phyloP scores from a whole-genome alignment of 352 stramenopile genomes.

The Globisporangium heterothallicum region DNA sequence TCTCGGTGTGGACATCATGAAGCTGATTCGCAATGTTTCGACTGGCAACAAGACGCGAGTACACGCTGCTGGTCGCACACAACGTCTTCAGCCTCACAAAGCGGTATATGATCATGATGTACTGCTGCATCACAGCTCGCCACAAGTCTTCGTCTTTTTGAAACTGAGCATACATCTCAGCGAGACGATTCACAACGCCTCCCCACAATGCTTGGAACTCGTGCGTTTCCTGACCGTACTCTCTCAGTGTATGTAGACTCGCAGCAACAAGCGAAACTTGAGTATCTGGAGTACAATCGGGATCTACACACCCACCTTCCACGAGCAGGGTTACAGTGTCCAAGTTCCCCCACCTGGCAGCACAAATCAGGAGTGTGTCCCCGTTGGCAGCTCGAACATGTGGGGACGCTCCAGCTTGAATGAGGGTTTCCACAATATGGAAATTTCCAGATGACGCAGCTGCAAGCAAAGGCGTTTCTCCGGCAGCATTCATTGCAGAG shows the following conservation, averaged over 20 bases:
- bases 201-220: constrained; percentile 2
- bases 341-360: not conserved
- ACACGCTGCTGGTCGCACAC: constrained; percentile 1
- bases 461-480: constrained; percentile 17
- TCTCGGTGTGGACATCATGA: constrained; percentile 1
- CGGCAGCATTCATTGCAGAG: constrained; percentile 38
- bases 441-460: constrained; percentile 24
- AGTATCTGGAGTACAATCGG: no score
- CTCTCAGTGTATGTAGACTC: not conserved
- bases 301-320: no score
- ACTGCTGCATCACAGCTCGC: not conserved
- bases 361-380: not conserved
- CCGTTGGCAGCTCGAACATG: constrained; percentile 6
- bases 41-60: not conserved
- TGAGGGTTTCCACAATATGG: not conserved
- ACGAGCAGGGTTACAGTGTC: not conserved
- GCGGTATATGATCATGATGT: constrained; percentile 1
- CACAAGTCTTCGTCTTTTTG: not conserved
- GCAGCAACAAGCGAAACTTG: not conserved
- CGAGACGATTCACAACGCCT: not conserved
- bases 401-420: not conserved
- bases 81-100: not conserved
- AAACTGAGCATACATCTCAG: not conserved
- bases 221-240: not conserved
- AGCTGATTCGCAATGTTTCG: not conserved